Percentiles rank a stretch among this genome's conserved stretches.
phyloP scores from a whole-genome alignment of 371 early-diverging fungal species.

The Mortierella sp. region DNA sequence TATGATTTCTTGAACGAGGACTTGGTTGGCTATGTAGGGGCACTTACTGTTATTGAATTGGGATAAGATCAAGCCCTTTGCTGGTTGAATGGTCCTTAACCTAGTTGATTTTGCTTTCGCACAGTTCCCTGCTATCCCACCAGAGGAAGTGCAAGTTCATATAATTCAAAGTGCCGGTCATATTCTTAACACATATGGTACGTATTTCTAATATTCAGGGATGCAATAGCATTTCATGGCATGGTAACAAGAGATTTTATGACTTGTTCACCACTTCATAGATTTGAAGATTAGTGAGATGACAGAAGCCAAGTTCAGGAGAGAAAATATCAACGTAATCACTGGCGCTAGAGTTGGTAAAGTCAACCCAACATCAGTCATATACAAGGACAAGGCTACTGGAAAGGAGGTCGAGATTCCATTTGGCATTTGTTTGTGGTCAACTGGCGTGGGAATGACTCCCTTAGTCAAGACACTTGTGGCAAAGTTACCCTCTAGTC shows the following conservation, averaged over 20 bases:
- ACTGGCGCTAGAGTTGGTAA: constrained; percentile 79
- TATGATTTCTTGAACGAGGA: constrained; percentile 90
- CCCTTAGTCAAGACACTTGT: constrained; percentile 71
- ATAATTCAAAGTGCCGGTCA: constrained; percentile 84
- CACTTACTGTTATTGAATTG: background rate
- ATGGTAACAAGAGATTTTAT: background rate
- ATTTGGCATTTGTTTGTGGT: constrained; percentile 87
- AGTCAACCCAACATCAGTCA: constrained; percentile 65
- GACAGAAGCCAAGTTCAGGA: constrained; percentile 80
- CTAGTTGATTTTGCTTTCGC: background rate
- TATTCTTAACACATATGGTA: constrained; percentile 88
- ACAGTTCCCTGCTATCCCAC: constrained; percentile 70
- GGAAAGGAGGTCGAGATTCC: constrained; percentile 65
- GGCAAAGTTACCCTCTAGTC: constrained; percentile 65
- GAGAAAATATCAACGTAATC: constrained; percentile 79
- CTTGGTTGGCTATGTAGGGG: constrained; percentile 73
- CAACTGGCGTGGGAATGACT: constrained; percentile 81
- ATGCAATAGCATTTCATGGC: background rate
- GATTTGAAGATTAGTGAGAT: constrained; percentile 59
- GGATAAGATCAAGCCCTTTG: background rate
- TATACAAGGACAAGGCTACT: constrained; percentile 61
- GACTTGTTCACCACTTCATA: background rate
- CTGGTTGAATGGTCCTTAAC: background rate
- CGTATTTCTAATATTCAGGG: background rate
- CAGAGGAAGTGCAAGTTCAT: constrained; percentile 75